Evolutionary conservation across 2,329 filamentous ascomycete genomes (phyloP).

Genomic region (Clonostachys rhizophaga): DNA sequence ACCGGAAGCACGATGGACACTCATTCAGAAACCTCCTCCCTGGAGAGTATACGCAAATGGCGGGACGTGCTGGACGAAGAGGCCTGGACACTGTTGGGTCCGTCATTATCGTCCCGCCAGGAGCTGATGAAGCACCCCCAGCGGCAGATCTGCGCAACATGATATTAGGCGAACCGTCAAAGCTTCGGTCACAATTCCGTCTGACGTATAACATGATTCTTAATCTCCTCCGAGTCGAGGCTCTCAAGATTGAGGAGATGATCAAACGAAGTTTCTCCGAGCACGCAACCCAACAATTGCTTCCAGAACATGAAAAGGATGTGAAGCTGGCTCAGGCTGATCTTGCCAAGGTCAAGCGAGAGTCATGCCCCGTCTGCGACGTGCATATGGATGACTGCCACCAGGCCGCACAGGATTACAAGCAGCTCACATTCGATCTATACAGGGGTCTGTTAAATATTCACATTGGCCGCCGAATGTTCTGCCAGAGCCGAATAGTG

Average conservation of each 20-base stretch:
- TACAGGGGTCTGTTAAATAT: constrained; percentile 74
- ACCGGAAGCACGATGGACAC: constrained; percentile 92
- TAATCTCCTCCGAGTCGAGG: constrained; percentile 90
- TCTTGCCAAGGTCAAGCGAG: constrained; percentile 82
- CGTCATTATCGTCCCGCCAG: constrained; percentile 90
- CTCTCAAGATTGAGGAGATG: constrained; percentile 98
- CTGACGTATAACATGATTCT: constrained; percentile 99
- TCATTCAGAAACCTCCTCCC: constrained; percentile 86
- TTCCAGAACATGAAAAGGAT: constrained; percentile 93
- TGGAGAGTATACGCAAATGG: constrained; percentile 99
- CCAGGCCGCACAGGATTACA: constrained; percentile 74
- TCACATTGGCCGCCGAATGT: constrained; percentile 77
- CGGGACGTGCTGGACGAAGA: constrained; percentile 91
- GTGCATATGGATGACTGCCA: constrained; percentile 76
- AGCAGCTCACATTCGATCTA: constrained; percentile 73
- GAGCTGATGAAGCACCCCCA: constrained; percentile 80
- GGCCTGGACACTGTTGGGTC: constrained; percentile 97
- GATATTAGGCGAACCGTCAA: constrained; percentile 94
- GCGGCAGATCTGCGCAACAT: constrained; percentile 81
- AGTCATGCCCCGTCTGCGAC: constrained; percentile 79
- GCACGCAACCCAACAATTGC: constrained; percentile 88
- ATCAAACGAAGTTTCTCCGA: constrained; percentile 99
- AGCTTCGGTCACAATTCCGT: constrained; percentile 91
- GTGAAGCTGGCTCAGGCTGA: constrained; percentile 90
- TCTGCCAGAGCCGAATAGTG: constrained; percentile 69